Evolutionary conservation across 345 rosid genomes (phyloP).

Genomic region (Gossypium arboreum): DNA sequence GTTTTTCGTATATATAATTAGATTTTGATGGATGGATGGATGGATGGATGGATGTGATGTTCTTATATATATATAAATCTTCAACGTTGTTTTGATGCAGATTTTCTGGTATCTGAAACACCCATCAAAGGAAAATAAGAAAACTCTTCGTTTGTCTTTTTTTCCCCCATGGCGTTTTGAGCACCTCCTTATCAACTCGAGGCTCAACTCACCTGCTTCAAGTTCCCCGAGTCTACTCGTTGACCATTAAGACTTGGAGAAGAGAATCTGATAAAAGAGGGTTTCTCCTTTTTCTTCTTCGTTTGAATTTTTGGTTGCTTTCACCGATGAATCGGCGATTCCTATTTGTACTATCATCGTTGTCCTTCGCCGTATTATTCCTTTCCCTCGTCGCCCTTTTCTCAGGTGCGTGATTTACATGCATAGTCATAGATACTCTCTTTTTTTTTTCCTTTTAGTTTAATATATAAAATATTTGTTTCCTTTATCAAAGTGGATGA

Average conservation of each 20-base stretch:
- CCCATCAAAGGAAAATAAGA: neutral
- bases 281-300: neutral
- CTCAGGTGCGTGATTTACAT: slow-evolving; percentile 24
- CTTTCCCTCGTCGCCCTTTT: slow-evolving; percentile 9
- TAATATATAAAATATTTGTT: neutral
- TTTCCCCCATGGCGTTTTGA: slow-evolving; percentile 7
- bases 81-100: slow-evolving; percentile 28
- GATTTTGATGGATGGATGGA: neutral
- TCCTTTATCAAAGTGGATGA: neutral
- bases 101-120: slow-evolving; percentile 19
- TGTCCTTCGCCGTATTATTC: slow-evolving; percentile 13
- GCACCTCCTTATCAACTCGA: neutral
- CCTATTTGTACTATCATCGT: slow-evolving; percentile 17
- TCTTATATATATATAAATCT: neutral
- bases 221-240: slow-evolving; percentile 11
- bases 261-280: slow-evolving; percentile 5
- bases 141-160: neutral
- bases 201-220: slow-evolving; percentile 14
- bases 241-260: neutral
- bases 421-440: neutral
- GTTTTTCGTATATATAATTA: neutral
- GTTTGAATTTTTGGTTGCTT: neutral
- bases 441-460: too few relatives aligned
- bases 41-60: slow-evolving; percentile 15
- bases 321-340: slow-evolving; percentile 29